A percentile compares a stretch with the other conserved stretches of the same genome.
Conservation (phyloP, 768 basidiomycete genomes). For the Psilocybe cubensis region DNA sequence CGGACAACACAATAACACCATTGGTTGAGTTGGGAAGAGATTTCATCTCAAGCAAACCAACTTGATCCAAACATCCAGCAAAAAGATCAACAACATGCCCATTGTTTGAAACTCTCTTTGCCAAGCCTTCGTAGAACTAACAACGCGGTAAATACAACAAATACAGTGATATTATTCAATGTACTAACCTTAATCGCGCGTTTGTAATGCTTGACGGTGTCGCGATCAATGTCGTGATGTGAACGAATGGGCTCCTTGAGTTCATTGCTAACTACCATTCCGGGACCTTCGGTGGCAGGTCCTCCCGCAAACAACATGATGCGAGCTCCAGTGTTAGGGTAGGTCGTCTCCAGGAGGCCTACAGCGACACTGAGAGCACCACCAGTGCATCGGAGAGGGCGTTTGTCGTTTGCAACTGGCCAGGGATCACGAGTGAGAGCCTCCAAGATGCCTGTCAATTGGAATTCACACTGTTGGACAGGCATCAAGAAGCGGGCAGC, state of each 20-base stretch:
- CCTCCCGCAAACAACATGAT: slow-evolving; percentile 98
- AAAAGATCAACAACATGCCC: slow-evolving; percentile 96
- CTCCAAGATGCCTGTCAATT: slow-evolving; percentile 93
- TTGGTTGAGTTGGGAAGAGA: slow-evolving; percentile 94
- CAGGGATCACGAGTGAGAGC: slow-evolving; percentile 89
- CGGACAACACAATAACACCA: slow-evolving; percentile 93
- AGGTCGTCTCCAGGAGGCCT: slow-evolving; percentile 91
- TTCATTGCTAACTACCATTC: slow-evolving; percentile 95
- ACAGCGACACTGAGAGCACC: slow-evolving; percentile 94
- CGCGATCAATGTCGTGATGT: slow-evolving; percentile 99
- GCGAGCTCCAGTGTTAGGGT: slow-evolving; percentile 94
- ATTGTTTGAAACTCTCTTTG: slow-evolving; percentile 91
- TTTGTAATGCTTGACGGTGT: slow-evolving; percentile 97
- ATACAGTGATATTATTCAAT: neutral
- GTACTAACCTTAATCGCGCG: slow-evolving; percentile 85
- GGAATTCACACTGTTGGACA: slow-evolving; percentile 92
- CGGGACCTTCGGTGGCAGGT: slow-evolving; percentile 95
- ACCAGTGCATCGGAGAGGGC: slow-evolving; percentile 92
- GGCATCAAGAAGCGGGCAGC: slow-evolving; percentile 92
- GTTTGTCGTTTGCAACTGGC: slow-evolving; percentile 95
- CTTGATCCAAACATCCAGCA: slow-evolving; percentile 96
- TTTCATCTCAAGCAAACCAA: slow-evolving; percentile 98
- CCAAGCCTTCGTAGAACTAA: slow-evolving; percentile 94
- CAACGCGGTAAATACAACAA: slow-evolving; percentile 10
- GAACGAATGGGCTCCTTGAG: slow-evolving; percentile 97